Evolutionary conservation across 1,284 basidiomycete species (phyloP).

Genomic region (Ceratobasidium sp.): DNA sequence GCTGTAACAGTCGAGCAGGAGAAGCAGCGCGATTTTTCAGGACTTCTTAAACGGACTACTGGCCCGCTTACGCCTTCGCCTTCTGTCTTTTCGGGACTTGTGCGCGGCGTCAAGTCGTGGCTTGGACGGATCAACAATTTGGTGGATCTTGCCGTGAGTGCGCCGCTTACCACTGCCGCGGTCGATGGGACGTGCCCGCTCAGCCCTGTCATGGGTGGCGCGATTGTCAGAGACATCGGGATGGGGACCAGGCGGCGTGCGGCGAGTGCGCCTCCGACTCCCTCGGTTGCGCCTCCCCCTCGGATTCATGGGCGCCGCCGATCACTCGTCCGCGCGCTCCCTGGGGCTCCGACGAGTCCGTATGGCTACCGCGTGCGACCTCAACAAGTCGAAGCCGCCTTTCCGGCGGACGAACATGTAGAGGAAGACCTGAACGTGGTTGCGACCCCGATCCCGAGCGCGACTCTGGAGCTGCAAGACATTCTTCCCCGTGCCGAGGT

Average conservation of each 20-base stretch:
- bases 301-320: constrained; percentile 22
- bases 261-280: constrained; percentile 8
- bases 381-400: constrained; percentile 23
- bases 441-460: not conserved
- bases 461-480: constrained; percentile 2
- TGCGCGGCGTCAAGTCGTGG: constrained; percentile 27
- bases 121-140: constrained; percentile 27
- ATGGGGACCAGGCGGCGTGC: constrained; percentile 11
- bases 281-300: not conserved
- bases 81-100: constrained; percentile 2
- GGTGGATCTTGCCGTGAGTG: constrained; percentile 23
- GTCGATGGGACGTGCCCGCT: constrained; percentile 37
- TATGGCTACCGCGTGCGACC: constrained; percentile 42
- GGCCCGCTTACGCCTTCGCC: not conserved
- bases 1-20: constrained; percentile 26
- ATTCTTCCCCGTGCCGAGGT: not conserved
- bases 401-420: constrained; percentile 23
- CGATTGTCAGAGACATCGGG: not conserved
- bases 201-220: constrained; percentile 29
- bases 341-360: constrained; percentile 34
- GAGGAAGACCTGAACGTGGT: constrained; percentile 23
- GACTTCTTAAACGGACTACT: constrained; percentile 16
- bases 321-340: constrained; percentile 10
- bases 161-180: constrained; percentile 13
- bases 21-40: constrained; percentile 38